Evolutionary conservation across 192 early-diverging fungal genomes (phyloP).

Genomic region (Pilaira anomala): DNA sequence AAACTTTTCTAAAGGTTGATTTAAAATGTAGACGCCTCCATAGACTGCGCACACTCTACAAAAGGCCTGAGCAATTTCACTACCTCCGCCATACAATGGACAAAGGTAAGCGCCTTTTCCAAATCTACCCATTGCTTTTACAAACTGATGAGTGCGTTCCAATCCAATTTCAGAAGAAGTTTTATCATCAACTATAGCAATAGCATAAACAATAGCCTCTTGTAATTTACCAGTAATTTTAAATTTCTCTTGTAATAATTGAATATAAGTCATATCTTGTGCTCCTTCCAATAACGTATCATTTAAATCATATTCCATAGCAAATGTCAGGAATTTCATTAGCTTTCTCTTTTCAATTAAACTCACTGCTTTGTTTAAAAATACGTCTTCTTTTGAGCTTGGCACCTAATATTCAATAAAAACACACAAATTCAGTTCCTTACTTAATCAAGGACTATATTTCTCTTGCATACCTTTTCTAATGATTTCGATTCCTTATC

Average conservation of each 20-base stretch:
- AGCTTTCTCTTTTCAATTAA: conserved; percentile 86
- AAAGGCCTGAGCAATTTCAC: conserved; percentile 88
- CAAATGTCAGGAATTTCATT: conserved; percentile 82
- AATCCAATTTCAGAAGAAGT: conserved; percentile 63
- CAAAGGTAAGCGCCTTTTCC: conserved; percentile 79
- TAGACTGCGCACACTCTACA: conserved; percentile 87
- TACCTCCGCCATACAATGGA: conserved; percentile 84
- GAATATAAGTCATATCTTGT: conserved; percentile 35
- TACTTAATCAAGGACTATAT: background rate
- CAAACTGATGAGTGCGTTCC: conserved; percentile 59
- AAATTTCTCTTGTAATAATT: conserved; percentile 53
- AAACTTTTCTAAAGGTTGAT: conserved; percentile 44
- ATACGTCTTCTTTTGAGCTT: conserved; percentile 88
- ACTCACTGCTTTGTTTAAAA: conserved; percentile 68
- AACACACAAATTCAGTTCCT: background rate
- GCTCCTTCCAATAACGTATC: conserved; percentile 32
- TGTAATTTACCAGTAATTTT: conserved; percentile 60
- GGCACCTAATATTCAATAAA: conserved; percentile 61
- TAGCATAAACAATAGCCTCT: conserved; percentile 60
- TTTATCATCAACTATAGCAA: conserved; percentile 44
- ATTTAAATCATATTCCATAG: conserved; percentile 48
- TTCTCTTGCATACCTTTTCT: conserved; percentile 49
- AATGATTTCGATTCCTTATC: conserved; percentile 30
- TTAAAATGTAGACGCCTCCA: conserved; percentile 86
- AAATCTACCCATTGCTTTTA: conserved; percentile 80